Base-by-base conservation (phyloP, 2,329 filamentous ascomycete species). In the Claviceps purpurea region DNA sequence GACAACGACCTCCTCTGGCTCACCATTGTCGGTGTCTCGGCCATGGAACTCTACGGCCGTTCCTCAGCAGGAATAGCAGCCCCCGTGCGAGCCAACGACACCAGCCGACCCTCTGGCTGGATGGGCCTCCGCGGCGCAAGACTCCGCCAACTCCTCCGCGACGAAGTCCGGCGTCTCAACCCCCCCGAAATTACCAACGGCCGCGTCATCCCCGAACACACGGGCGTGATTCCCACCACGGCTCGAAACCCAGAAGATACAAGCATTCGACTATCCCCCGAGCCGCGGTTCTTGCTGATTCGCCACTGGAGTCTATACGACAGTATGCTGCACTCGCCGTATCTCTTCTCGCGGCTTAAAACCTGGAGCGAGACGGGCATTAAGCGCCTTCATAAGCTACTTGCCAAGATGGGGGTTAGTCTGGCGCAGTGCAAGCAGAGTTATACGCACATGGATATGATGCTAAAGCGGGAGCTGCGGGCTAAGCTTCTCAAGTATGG, bases 361-460 rank as follows among this genome's bases (percentile, higher is more conserved):
- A 89, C 95, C 47, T 98, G 93, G 91, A 94, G 84, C 55, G 93
- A 97, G 56, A 79, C 78, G 49, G 93, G 93, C 3, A 78, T 87
- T 50, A 95, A 94, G 65, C 81, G 91, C 50, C 73, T 98, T 20
- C 88, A 96, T 67, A 97, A 97, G 64, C 77, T 98, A 0, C 77
- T 98, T 2, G 93, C 93, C 44, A 98, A 97, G 68, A 98, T 98
- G 91, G 93, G 93, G 37, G 87, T 98, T 52, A 95, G 88, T 62
- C 73, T 97, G 40, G 85, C 85, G 5, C 91, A 98, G 69, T 95
- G 90, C 70, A 90, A 89, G 61, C 93, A 97, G 68, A 91, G 83
- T 64, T 98, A 97, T 65, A 89, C 89, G 0, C 93, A 98, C 67
- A 97, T 98, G 90, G 91, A 97, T 68, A 94, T 96, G 82, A 84